Evolutionary conservation across 2,329 filamentous ascomycete species (phyloP).

Genomic region (Ascochyta koolunga): DNA sequence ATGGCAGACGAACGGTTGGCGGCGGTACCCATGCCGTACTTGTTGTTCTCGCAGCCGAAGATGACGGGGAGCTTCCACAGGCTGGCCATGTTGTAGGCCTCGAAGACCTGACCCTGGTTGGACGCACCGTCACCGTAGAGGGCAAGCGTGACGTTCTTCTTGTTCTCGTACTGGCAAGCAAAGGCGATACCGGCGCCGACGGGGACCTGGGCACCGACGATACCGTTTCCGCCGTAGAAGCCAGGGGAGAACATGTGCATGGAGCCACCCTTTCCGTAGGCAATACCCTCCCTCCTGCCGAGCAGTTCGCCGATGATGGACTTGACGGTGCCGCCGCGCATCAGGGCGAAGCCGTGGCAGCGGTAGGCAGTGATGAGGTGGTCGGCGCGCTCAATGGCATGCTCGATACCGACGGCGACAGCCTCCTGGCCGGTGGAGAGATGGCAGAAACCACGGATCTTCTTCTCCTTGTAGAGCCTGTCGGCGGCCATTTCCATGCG

Average conservation of each 20-base stretch:
- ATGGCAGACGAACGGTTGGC: slow-evolving; percentile 91
- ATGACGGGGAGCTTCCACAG: slow-evolving; percentile 95
- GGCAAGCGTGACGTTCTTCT: slow-evolving; percentile 84
- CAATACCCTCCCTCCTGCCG: slow-evolving; percentile 92
- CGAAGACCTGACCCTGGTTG: slow-evolving; percentile 99
- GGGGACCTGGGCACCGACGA: slow-evolving; percentile 97
- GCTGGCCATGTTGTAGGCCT: slow-evolving; percentile 99
- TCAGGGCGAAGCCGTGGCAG: slow-evolving; percentile 97
- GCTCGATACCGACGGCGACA: slow-evolving; percentile 95
- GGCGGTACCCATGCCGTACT: slow-evolving; percentile 99
- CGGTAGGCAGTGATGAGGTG: slow-evolving; percentile 98
- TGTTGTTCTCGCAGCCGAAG: slow-evolving; percentile 99
- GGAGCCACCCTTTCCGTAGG: slow-evolving; percentile 97
- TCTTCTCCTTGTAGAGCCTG: slow-evolving; percentile 99
- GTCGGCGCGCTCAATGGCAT: slow-evolving; percentile 88
- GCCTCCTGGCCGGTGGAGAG: slow-evolving; percentile 97
- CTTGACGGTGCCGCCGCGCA: slow-evolving; percentile 89
- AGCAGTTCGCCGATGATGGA: slow-evolving; percentile 96
- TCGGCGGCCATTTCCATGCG: slow-evolving; percentile 99
- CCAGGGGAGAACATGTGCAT: slow-evolving; percentile 99
- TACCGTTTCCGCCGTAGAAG: slow-evolving; percentile 99
- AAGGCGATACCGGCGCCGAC: slow-evolving; percentile 97
- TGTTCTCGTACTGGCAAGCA: slow-evolving; percentile 90
- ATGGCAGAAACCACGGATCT: slow-evolving; percentile 99
- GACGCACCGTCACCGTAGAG: slow-evolving; percentile 97